A percentile compares a stretch with the other conserved stretches of the same genome.
Evolutionary conservation across 176 grass and related monocot species (phyloP).

Genomic region (Oryza officinalis): DNA sequence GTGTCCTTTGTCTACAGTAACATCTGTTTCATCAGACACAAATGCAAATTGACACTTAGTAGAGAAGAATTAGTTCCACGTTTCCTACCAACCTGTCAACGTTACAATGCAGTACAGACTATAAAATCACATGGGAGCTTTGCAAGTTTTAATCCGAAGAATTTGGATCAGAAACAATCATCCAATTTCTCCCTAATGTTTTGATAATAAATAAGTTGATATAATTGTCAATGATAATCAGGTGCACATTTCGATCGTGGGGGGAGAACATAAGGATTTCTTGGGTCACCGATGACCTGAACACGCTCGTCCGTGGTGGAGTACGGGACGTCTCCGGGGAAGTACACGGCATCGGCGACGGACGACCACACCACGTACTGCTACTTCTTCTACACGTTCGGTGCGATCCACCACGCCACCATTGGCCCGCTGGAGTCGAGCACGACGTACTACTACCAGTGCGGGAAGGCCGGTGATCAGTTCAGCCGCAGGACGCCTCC

Average conservation of each 20-base stretch:
- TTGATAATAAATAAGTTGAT: not conserved
- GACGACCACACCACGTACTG: slow-evolving; percentile 53
- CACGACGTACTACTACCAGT: slow-evolving; percentile 82
- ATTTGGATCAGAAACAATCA: not conserved
- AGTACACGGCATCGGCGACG: slow-evolving; percentile 12
- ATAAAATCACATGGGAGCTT: not conserved
- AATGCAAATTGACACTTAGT: not conserved
- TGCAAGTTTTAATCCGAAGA: not conserved
- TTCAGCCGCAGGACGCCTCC: slow-evolving; percentile 75
- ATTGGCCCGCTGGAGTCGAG: slow-evolving; percentile 59
- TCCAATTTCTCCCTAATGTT: not conserved
- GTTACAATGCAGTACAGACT: not conserved
- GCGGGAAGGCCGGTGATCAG: slow-evolving; percentile 50
- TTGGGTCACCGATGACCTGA: slow-evolving; percentile 57
- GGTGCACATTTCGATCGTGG: slow-evolving; percentile 56
- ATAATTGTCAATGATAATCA: not conserved
- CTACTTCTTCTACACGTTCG: slow-evolving; percentile 68
- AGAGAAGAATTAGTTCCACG: not conserved
- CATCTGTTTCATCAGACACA: not conserved
- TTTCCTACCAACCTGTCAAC: not conserved
- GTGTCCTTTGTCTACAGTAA: not conserved
- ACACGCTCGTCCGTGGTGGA: slow-evolving; percentile 43
- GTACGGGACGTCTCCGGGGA: slow-evolving; percentile 47
- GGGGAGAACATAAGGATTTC: slow-evolving; percentile 51
- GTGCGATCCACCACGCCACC: slow-evolving; percentile 71